Base-by-base conservation (phyloP, 2,329 filamentous ascomycete genomes). In the Alternaria panax region DNA sequence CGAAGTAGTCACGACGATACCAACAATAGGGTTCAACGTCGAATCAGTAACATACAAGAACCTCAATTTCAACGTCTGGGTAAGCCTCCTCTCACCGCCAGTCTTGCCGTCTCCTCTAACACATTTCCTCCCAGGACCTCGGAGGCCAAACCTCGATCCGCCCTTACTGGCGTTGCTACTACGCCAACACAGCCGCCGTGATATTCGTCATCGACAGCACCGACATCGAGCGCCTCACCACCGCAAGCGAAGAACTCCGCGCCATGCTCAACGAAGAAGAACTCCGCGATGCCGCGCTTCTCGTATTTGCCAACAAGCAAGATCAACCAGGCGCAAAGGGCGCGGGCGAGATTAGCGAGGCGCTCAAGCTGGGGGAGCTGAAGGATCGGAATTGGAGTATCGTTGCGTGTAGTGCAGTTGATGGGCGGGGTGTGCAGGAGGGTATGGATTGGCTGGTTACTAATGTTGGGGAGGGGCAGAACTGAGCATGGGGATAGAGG, bases 391-490 rank as follows among this genome's bases (percentile, higher is more conserved):
- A 98, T 84, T 99, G 95, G 95, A 98, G 93, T 80, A 99, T 99
- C 76, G 93, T 99, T 78, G 94, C 93, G 22, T 99, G 95, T 80
- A 96, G 92, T 67, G 95, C 95, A 14, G 94, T 99, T 57, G 95
- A 97, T 76, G 95, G 95, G 42, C 91, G 91, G 73, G 95, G 95
- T 78, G 92, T 99, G 43, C 92, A 90, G 64, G 95, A 99, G 81
- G 95, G 95, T 60, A 99, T 99, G 95, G 95, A 99, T 80, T 99
- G 95, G 95, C 84, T 99, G 76, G 93, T 96, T 84, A 92, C 94
- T 80, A 80, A 64, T 38, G 56, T 62, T 24, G 54, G 36, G n/a
- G 53, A 62, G n/a, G 54, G 38, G 2, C 47, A 60, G 43, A 53
- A 51, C 20, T 60, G 45, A 41, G 42, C 16, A 9, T 28, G 16